Conservation (phyloP, 1,284 basidiomycete species). For the Cryptococcus sp. region DNA sequence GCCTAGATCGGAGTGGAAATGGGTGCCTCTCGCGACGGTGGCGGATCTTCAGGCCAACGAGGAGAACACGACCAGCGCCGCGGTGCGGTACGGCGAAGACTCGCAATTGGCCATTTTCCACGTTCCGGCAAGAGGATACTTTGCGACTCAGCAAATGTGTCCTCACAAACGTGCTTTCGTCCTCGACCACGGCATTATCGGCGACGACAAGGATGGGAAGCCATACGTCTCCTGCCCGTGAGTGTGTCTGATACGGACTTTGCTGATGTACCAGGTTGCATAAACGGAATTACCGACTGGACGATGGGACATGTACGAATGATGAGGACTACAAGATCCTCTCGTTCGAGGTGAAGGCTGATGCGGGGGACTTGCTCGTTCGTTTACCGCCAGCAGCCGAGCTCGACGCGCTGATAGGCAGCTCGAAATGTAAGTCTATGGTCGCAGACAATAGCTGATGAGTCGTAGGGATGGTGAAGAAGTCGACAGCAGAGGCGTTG, state of each 20-base stretch:
- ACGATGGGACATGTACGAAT: slow-evolving; percentile 64
- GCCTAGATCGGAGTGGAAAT: slow-evolving; percentile 63
- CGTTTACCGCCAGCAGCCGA: slow-evolving; percentile 63
- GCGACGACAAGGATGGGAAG: slow-evolving; percentile 62
- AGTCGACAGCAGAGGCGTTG: slow-evolving; percentile 59
- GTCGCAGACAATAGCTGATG: slow-evolving; percentile 6
- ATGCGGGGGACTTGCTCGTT: slow-evolving; percentile 59
- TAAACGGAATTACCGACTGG: slow-evolving; percentile 69
- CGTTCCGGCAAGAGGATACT: slow-evolving; percentile 63
- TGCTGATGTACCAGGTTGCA: slow-evolving; percentile 59
- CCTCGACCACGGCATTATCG: slow-evolving; percentile 68
- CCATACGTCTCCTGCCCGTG: slow-evolving; percentile 50
- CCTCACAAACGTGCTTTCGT: slow-evolving; percentile 70
- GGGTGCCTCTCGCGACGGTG: slow-evolving; percentile 61
- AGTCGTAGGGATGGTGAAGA: slow-evolving; percentile 46
- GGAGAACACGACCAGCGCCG: slow-evolving; percentile 58
- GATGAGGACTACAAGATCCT: slow-evolving; percentile 67
- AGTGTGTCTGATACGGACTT: slow-evolving; percentile 21
- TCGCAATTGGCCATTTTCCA: slow-evolving; percentile 70
- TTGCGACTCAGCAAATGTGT: slow-evolving; percentile 69
- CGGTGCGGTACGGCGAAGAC: slow-evolving; percentile 67
- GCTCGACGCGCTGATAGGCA: slow-evolving; percentile 67
- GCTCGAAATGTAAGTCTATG: slow-evolving; percentile 64
- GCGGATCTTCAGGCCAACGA: slow-evolving; percentile 61
- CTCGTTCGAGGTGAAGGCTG: slow-evolving; percentile 64